phyloP scores from a whole-genome alignment of 2,329 filamentous ascomycete genomes.

The Hymenoscyphus scutula region DNA sequence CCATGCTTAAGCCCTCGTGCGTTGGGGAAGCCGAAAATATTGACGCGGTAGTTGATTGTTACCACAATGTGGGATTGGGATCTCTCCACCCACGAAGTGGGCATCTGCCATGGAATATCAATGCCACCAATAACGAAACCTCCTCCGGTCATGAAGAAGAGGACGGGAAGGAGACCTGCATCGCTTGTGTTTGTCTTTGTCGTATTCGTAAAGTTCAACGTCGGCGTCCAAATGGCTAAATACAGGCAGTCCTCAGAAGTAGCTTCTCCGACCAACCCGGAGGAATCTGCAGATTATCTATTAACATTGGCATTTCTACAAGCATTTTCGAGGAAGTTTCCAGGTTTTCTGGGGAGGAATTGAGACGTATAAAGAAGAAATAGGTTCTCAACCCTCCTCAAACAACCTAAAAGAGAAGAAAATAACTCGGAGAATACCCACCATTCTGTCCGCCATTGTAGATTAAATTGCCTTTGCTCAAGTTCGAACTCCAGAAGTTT shows the following conservation, averaged over 20 bases:
- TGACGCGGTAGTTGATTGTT: conserved; percentile 31
- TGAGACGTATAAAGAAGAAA: too few species aligned
- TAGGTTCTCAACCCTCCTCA: too few species aligned
- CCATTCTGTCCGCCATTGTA: conserved; percentile 20
- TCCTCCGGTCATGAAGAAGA: conserved; percentile 32
- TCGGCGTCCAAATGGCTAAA: conserved; percentile 29
- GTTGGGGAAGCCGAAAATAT: conserved; percentile 34
- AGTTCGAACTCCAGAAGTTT: conserved; percentile 34
- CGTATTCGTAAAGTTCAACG: conserved; percentile 25
- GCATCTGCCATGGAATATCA: conserved; percentile 13
- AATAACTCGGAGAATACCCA: too few species aligned
- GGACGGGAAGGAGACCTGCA: conserved; percentile 43
- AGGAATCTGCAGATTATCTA: not conserved
- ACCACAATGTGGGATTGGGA: conserved; percentile 37
- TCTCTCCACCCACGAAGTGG: conserved; percentile 11
- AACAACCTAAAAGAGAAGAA: too few species aligned
- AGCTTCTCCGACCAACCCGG: conserved; percentile 17
- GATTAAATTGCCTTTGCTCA: conserved; percentile 15
- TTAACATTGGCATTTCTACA: too few species aligned
- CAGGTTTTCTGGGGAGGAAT: too few species aligned
- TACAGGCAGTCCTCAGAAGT: conserved; percentile 32
- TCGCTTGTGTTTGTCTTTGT: too few species aligned
- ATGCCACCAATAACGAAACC: conserved; percentile 18
- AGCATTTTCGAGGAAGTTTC: too few species aligned
- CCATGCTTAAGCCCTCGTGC: conserved; percentile 35